These are phyloP conservation scores for Colletotrichum destructivum DNA, from an alignment of 2,329 filamentous ascomycete species.

Conservation along the genomic window DNA sequence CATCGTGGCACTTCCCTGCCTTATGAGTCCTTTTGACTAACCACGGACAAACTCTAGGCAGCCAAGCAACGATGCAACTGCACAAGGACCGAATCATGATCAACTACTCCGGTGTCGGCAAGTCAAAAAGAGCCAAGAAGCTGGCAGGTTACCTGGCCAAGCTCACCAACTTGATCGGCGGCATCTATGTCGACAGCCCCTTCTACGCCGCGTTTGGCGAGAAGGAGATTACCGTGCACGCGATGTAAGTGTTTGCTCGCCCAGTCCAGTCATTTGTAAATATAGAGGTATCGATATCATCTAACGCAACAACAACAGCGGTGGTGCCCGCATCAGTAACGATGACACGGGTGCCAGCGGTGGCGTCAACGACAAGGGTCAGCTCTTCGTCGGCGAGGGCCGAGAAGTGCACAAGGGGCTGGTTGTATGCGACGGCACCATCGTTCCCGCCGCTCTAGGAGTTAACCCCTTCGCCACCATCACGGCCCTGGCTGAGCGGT, in stretches of 20 bases:
- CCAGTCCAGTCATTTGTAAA: too few species aligned
- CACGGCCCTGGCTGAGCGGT: slow-evolving; percentile 76
- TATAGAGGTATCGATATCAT: too few species aligned
- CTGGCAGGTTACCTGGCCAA: slow-evolving; percentile 68
- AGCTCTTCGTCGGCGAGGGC: slow-evolving; percentile 69
- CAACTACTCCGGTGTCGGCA: slow-evolving; percentile 71
- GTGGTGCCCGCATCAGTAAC: slow-evolving; percentile 73
- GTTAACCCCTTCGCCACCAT: slow-evolving; percentile 81
- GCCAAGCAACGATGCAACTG: slow-evolving; percentile 72
- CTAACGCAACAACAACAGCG: slow-evolving; percentile 44
- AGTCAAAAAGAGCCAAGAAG: slow-evolving; percentile 67
- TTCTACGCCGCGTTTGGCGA: slow-evolving; percentile 69
- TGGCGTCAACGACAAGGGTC: slow-evolving; percentile 73
- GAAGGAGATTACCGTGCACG: slow-evolving; percentile 76
- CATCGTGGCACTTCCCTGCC: not conserved
- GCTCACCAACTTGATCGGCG: slow-evolving; percentile 71
- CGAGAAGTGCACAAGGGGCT: slow-evolving; percentile 69
- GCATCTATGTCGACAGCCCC: slow-evolving; percentile 72
- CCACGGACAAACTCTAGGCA: slow-evolving; percentile 48
- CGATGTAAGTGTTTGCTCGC: slow-evolving; percentile 59
- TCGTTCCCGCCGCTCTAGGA: slow-evolving; percentile 74
- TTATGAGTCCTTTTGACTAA: not conserved
- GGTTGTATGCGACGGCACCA: slow-evolving; percentile 73
- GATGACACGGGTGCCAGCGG: slow-evolving; percentile 71
- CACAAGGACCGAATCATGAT: slow-evolving; percentile 72